Evolutionary conservation across 805 yeast genomes (phyloP).

Genomic region (Blastobotrys peoriensis): DNA sequence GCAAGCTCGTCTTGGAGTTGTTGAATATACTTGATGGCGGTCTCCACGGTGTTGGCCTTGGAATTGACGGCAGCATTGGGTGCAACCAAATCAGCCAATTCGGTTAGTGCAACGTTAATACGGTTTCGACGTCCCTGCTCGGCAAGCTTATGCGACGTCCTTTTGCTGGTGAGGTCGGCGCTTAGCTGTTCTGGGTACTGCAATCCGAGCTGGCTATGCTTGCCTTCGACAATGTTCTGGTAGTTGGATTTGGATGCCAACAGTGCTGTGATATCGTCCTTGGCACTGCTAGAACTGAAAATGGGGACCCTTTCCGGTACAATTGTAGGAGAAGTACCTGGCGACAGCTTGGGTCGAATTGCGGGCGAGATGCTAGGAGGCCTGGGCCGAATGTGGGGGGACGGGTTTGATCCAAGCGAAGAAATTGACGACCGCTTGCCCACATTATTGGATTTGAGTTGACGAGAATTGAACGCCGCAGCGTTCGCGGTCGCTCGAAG

Average conservation of each 20-base stretch:
- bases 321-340: constrained; percentile 20
- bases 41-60: constrained; percentile 92
- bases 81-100: constrained; percentile 64
- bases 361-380: constrained; percentile 18
- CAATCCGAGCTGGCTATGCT: constrained; percentile 36
- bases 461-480: constrained; percentile 3
- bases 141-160: constrained; percentile 80
- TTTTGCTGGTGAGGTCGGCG: constrained; percentile 41
- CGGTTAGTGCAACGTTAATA: constrained; percentile 80
- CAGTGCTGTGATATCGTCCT: constrained; percentile 19
- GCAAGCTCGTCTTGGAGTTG: constrained; percentile 37
- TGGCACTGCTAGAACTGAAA: constrained; percentile 10
- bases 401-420: constrained; percentile 8
- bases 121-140: constrained; percentile 95
- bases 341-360: constrained; percentile 24
- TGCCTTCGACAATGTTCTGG: constrained; percentile 39
- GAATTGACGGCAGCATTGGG: constrained; percentile 56
- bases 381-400: constrained; percentile 1
- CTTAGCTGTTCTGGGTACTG: constrained; percentile 36
- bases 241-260: constrained; percentile 37
- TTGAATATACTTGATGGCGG: constrained; percentile 68
- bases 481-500: constrained; percentile 17
- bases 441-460: constrained; percentile 12
- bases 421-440: constrained; percentile 6
- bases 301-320: constrained; percentile 13